These are phyloP conservation scores for Tricholomella constricta DNA, from an alignment of 768 basidiomycete genomes.

Conservation along the genomic window DNA sequence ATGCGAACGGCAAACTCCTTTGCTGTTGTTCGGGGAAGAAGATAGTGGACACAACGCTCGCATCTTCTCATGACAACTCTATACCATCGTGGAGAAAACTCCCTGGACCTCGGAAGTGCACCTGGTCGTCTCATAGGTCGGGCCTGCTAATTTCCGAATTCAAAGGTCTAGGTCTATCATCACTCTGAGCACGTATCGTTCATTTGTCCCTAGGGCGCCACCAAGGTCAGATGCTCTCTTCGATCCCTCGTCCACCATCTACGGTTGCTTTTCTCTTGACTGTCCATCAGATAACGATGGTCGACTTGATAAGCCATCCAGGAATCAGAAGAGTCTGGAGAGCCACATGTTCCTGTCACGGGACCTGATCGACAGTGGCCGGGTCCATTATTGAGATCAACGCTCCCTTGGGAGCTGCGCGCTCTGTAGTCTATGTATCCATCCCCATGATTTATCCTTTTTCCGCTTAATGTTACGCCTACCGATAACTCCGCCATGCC, in stretches of 20 bases:
- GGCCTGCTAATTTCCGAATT: too few relatives aligned
- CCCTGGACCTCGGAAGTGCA: too few relatives aligned
- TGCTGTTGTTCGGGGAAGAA: too few relatives aligned
- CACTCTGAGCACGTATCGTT: background rate
- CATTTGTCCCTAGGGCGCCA: conserved; percentile 4
- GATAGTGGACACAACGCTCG: background rate
- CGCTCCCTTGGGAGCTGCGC: background rate
- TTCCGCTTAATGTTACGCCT: background rate
- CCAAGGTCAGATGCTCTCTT: conserved; percentile 5
- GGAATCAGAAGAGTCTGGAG: conserved; percentile 4
- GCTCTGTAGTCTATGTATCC: background rate
- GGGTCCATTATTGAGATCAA: background rate
- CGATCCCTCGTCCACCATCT: background rate
- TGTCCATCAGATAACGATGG: conserved; percentile 18
- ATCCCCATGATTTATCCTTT: background rate
- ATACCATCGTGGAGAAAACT: too few relatives aligned
- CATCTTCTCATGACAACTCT: background rate
- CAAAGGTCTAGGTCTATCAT: background rate
- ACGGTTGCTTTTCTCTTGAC: background rate
- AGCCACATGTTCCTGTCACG: conserved; percentile 13
- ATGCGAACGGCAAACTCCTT: background rate
- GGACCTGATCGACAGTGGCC: conserved; percentile 1
- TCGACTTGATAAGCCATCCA: background rate
- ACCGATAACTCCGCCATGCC: background rate
- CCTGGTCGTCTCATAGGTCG: too few relatives aligned